These are phyloP conservation scores for Taiwanofungus camphoratus DNA, from an alignment of 1,284 basidiomycete species.

Conservation along the genomic window DNA sequence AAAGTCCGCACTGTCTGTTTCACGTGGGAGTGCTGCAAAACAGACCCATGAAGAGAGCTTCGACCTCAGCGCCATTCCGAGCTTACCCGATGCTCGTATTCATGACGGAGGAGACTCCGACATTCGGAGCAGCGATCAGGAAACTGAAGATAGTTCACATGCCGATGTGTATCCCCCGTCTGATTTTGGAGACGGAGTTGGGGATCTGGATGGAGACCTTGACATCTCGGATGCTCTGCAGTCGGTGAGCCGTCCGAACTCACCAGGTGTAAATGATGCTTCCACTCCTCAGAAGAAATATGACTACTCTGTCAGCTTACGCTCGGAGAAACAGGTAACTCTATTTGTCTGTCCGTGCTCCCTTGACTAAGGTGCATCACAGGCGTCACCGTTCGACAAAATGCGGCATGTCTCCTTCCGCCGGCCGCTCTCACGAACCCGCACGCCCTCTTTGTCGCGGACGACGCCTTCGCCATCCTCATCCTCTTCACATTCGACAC, in stretches of 20 bases:
- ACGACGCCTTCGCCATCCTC: slow-evolving; percentile 62
- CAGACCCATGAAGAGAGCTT: slow-evolving; percentile 40
- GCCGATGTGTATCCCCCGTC: slow-evolving; percentile 47
- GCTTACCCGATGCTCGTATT: slow-evolving; percentile 36
- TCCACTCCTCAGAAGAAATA: slow-evolving; percentile 40
- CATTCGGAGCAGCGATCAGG: slow-evolving; percentile 33
- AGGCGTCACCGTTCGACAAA: slow-evolving; percentile 64
- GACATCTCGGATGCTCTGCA: slow-evolving; percentile 57
- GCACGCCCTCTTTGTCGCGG: slow-evolving; percentile 69
- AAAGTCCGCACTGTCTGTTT: slow-evolving; percentile 25
- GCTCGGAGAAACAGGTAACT: slow-evolving; percentile 59
- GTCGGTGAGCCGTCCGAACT: slow-evolving; percentile 51
- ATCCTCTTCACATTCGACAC: slow-evolving; percentile 55
- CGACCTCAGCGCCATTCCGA: slow-evolving; percentile 53
- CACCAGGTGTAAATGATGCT: slow-evolving; percentile 36
- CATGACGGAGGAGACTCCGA: slow-evolving; percentile 32
- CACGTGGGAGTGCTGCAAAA: slow-evolving; percentile 11
- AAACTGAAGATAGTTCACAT: slow-evolving; percentile 36
- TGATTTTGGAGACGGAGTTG: slow-evolving; percentile 31
- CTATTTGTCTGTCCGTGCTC: background rate
- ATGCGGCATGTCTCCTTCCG: slow-evolving; percentile 60
- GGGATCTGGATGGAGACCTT: slow-evolving; percentile 33
- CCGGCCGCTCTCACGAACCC: slow-evolving; percentile 45
- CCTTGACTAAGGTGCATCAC: background rate
- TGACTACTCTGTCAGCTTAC: slow-evolving; percentile 58